These are phyloP conservation scores for Gossypium turneri DNA, from an alignment of 345 rosid species.

Conservation along the genomic window DNA sequence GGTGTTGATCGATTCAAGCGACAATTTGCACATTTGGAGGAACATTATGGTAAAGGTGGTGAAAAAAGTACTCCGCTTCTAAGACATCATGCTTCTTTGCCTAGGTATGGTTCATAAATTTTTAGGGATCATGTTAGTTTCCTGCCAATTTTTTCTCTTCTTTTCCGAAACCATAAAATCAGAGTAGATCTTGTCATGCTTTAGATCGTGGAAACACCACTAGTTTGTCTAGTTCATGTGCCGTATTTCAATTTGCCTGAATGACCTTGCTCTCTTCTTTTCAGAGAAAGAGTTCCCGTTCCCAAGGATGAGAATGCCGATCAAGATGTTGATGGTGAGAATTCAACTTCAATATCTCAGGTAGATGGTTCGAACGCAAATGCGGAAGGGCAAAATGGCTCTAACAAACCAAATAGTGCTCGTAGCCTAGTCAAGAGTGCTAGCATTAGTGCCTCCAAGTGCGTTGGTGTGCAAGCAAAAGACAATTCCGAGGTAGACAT, in stretches of 20 bases:
- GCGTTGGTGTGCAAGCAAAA: constrained; percentile 53
- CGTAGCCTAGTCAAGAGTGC: constrained; percentile 87
- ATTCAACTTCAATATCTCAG: constrained; percentile 13
- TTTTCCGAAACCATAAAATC: neutral
- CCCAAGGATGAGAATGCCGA: constrained; percentile 47
- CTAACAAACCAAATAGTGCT: constrained; percentile 40
- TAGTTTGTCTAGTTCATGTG: neutral
- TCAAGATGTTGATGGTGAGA: constrained; percentile 19
- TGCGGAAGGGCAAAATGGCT: constrained; percentile 27
- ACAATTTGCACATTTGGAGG: constrained; percentile 98
- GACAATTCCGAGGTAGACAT: constrained; percentile 45
- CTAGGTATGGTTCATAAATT: constrained; percentile 52
- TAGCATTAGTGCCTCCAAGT: constrained; percentile 93
- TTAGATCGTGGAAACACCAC: neutral
- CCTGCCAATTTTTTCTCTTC: neutral
- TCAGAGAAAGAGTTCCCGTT: constrained; percentile 79
- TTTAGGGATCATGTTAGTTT: constrained; percentile 6
- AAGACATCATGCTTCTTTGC: constrained; percentile 92
- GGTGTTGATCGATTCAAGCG: constrained; percentile 98
- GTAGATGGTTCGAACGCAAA: constrained; percentile 28
- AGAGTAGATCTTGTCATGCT: neutral
- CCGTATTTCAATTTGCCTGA: neutral
- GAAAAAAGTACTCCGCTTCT: constrained; percentile 74
- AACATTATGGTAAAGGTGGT: constrained; percentile 81
- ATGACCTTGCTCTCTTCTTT: constrained; percentile 10